Evolutionary conservation across 371 early-diverging fungal genomes (phyloP).

Genomic region (Circinella minor): DNA sequence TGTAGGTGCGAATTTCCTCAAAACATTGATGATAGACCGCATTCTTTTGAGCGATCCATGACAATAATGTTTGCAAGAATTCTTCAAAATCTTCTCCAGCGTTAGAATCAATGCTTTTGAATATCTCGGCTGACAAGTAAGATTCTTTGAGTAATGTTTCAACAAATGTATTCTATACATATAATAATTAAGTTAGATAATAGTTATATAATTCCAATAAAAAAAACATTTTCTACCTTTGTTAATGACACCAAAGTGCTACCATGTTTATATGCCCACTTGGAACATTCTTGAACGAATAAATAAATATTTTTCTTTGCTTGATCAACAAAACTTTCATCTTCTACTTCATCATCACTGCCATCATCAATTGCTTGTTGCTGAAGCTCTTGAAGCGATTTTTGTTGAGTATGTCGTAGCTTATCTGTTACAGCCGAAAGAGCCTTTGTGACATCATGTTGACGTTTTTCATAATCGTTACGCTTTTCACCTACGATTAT

Average conservation of each 20-base stretch:
- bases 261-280: conserved; percentile 41
- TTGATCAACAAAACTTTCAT: conserved; percentile 8
- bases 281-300: conserved; percentile 13
- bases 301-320: conserved; percentile 16
- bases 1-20: conserved; percentile 15
- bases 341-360: conserved; percentile 21
- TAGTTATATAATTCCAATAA: no score
- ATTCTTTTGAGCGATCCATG: conserved; percentile 69
- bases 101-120: neutral
- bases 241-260: conserved; percentile 24
- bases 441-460: conserved; percentile 13
- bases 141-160: neutral
- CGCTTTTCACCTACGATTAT: conserved; percentile 29
- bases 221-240: neutral
- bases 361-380: conserved; percentile 5
- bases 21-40: conserved; percentile 19
- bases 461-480: conserved; percentile 26
- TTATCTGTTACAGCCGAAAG: conserved; percentile 20
- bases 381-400: neutral
- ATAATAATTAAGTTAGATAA: neutral
- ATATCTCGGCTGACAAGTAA: neutral
- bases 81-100: neutral
- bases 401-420: conserved; percentile 31
- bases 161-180: neutral
- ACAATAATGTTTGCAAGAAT: neutral